phyloP scores from a whole-genome alignment of 2,329 filamentous ascomycete species.

The Paraconiothyrium brasiliense region DNA sequence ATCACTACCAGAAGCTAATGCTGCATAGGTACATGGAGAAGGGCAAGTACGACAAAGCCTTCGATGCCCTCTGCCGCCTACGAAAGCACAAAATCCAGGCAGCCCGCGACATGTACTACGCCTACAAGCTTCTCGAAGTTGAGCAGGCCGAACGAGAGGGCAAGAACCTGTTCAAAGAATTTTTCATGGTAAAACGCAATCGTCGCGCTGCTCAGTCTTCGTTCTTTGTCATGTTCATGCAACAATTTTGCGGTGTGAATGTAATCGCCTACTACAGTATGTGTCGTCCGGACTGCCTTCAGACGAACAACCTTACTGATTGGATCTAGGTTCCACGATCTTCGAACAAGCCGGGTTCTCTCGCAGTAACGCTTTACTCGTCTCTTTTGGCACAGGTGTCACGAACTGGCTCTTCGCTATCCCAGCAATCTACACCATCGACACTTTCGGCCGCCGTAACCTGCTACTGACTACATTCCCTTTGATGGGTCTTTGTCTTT shows the following conservation, averaged over 20 bases:
- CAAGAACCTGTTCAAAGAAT: constrained; percentile 43
- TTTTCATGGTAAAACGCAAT: constrained; percentile 45
- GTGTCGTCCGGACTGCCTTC: neutral
- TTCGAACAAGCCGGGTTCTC: constrained; percentile 48
- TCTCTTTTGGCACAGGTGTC: constrained; percentile 56
- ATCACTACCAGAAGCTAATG: neutral
- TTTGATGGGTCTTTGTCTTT: constrained; percentile 54
- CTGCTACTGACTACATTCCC: constrained; percentile 58
- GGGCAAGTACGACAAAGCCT: constrained; percentile 45
- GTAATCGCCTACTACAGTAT: constrained; percentile 39
- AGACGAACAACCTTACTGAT: neutral
- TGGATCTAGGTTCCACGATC: constrained; percentile 32
- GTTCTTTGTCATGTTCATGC: constrained; percentile 50
- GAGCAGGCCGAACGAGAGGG: constrained; percentile 47
- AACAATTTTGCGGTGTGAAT: constrained; percentile 47
- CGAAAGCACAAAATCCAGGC: constrained; percentile 63
- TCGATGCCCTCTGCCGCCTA: constrained; percentile 59
- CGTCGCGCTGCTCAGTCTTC: constrained; percentile 44
- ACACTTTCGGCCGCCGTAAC: constrained; percentile 55
- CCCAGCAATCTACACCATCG: constrained; percentile 57
- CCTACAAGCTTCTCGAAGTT: constrained; percentile 46
- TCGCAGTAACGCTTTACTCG: constrained; percentile 46
- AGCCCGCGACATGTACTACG: constrained; percentile 65
- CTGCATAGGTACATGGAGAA: constrained; percentile 43
- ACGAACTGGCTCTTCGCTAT: constrained; percentile 58